phyloP scores from a whole-genome alignment of 345 rosid species.

The Isatis tinctoria region DNA sequence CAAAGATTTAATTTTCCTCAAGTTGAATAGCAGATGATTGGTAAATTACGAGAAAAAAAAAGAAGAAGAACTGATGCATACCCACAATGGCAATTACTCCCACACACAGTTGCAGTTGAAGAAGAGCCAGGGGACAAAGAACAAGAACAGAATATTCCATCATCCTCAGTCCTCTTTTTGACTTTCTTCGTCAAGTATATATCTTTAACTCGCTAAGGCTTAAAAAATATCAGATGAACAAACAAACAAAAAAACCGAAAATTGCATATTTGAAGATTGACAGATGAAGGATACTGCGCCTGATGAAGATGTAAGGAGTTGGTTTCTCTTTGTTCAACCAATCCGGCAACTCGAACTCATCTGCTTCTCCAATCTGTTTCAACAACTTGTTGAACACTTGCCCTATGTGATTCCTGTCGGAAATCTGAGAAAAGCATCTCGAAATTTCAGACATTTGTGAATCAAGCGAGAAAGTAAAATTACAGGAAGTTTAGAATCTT shows the following conservation, averaged over 20 bases:
- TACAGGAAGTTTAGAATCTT: neutral
- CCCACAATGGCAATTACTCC: conserved; percentile 96
- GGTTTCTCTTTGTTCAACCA: conserved; percentile 68
- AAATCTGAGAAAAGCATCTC: conserved; percentile 39
- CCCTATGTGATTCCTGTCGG: conserved; percentile 39
- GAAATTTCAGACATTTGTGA: neutral
- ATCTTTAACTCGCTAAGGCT: conserved; percentile 46
- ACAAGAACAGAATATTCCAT: conserved; percentile 98
- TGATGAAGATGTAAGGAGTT: conserved; percentile 58
- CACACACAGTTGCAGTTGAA: conserved; percentile 51
- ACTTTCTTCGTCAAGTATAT: conserved; percentile 79
- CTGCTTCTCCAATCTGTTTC: conserved; percentile 56
- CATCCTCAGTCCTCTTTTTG: conserved; percentile 73
- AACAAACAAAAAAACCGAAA: neutral
- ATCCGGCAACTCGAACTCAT: conserved; percentile 85
- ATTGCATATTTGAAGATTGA: neutral
- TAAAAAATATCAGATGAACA: conserved; percentile 2
- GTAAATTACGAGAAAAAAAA: neutral
- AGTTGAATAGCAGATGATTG: neutral
- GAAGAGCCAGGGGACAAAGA: conserved; percentile 41
- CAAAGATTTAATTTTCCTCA: neutral
- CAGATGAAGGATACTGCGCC: conserved; percentile 75
- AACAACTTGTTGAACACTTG: conserved; percentile 58
- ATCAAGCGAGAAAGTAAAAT: neutral
- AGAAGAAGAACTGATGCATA: conserved; percentile 52